Conservation (phyloP, 352 stramenopile genomes). For the Thalassiosira delicatula region DNA sequence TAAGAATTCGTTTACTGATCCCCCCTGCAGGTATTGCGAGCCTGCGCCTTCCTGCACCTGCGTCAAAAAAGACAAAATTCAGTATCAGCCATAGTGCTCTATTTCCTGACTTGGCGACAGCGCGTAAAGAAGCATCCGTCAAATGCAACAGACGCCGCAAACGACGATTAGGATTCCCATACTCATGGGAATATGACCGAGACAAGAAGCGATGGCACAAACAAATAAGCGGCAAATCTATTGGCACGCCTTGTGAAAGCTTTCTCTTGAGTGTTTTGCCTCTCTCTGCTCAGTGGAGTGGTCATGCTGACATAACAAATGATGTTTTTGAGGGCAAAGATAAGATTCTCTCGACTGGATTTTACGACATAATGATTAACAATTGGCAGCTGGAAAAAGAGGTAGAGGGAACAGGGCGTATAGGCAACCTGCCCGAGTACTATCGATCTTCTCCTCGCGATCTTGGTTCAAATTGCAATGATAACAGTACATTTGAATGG, state of each 20-base stretch:
- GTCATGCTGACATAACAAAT: conserved; percentile 23
- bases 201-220: conserved; percentile 40
- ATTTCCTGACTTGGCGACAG: too few relatives aligned
- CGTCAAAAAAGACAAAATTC: conserved; percentile 10
- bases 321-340: conserved; percentile 21
- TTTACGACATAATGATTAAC: conserved; percentile 43
- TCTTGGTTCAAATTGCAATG: too few relatives aligned
- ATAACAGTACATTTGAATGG: too few relatives aligned
- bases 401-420: conserved; percentile 25
- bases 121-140: too few relatives aligned
- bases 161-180: too few relatives aligned
- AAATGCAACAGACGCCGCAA: too few relatives aligned
- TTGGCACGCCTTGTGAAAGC: conserved; percentile 44
- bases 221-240: conserved; percentile 26
- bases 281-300: conserved; percentile 22
- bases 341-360: conserved; percentile 18
- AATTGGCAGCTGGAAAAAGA: conserved; percentile 44
- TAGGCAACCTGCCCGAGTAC: conserved; percentile 49
- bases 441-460: too few relatives aligned
- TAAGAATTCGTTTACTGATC: conserved; percentile 44
- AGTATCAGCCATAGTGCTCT: too few relatives aligned
- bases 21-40: conserved; percentile 22
- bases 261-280: conserved; percentile 38
- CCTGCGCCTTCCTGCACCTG: conserved; percentile 16
- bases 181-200: too few relatives aligned